Evolutionary conservation across 768 basidiomycete species (phyloP).

Genomic region (Collybiopsis luxurians): DNA sequence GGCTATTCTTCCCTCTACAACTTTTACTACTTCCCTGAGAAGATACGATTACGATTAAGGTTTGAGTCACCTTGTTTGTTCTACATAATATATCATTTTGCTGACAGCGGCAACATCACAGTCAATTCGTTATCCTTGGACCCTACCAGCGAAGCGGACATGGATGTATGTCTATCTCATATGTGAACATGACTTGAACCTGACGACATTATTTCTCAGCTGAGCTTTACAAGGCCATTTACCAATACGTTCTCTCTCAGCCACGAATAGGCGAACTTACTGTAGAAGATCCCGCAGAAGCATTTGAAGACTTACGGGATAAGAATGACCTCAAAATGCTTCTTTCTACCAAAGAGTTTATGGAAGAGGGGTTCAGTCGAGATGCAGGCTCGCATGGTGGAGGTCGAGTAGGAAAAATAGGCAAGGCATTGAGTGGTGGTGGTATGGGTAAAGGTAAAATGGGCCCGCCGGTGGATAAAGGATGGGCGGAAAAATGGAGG

Average conservation of each 20-base stretch:
- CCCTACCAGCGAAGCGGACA: constrained; percentile 90
- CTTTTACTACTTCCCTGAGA: constrained; percentile 95
- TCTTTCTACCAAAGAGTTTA: constrained; percentile 58
- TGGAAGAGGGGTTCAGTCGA: constrained; percentile 64
- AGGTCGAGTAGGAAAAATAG: constrained; percentile 45
- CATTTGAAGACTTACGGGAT: constrained; percentile 95
- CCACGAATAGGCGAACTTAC: constrained; percentile 85
- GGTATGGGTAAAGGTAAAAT: constrained; percentile 53
- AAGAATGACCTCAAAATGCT: constrained; percentile 86
- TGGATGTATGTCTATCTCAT: constrained; percentile 61
- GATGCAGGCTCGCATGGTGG: constrained; percentile 45
- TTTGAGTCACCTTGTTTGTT: constrained; percentile 27
- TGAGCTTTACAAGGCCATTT: constrained; percentile 83
- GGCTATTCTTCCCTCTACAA: constrained; percentile 95
- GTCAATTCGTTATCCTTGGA: constrained; percentile 92
- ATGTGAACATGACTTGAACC: not conserved
- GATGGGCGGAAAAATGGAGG: constrained; percentile 80
- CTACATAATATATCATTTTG: not conserved
- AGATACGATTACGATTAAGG: constrained; percentile 84
- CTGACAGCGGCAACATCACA: constrained; percentile 25
- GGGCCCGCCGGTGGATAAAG: constrained; percentile 73
- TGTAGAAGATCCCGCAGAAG: constrained; percentile 97
- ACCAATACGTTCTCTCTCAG: constrained; percentile 66
- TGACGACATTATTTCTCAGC: constrained; percentile 42
- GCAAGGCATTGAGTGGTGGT: constrained; percentile 38